Evolutionary conservation across 2,329 filamentous ascomycete species (phyloP).

Genomic region (Monilinia fructicola): DNA sequence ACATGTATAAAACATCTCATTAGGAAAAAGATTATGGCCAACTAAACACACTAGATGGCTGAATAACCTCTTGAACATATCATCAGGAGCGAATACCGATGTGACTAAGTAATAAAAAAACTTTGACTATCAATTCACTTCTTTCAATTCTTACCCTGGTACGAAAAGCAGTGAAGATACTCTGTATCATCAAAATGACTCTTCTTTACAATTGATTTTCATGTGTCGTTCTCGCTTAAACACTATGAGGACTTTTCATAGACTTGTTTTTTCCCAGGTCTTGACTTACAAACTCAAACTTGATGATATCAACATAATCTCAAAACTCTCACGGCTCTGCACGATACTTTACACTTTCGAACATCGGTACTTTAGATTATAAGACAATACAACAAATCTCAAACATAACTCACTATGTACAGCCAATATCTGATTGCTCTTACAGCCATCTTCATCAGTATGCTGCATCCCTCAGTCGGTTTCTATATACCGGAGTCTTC

Average conservation of each 20-base stretch:
- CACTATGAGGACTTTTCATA: not conserved
- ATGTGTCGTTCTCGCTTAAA: not conserved
- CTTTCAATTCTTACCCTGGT: not conserved
- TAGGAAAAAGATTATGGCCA: too few relatives aligned
- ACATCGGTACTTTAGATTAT: not conserved
- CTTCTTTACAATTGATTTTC: not conserved
- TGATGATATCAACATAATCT: not conserved
- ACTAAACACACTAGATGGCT: too few relatives aligned
- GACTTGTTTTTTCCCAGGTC: not conserved
- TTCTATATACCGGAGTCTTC: not conserved
- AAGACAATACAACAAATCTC: not conserved
- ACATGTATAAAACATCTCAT: too few relatives aligned
- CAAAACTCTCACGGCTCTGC: not conserved
- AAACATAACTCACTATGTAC: not conserved
- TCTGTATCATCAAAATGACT: not conserved
- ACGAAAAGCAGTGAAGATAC: not conserved
- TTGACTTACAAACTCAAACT: not conserved
- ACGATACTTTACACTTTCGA: not conserved
- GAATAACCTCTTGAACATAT: too few relatives aligned
- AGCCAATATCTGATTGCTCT: not conserved
- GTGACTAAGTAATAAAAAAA: too few relatives aligned
- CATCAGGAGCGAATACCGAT: too few relatives aligned
- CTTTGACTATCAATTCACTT: too few relatives aligned
- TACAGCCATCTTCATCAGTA: not conserved
- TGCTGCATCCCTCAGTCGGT: not conserved